A percentile compares a stretch with the other conserved stretches of the same genome.
These are phyloP conservation scores for Teratosphaeria pseudoeucalypti DNA, from an alignment of 2,329 filamentous ascomycete genomes.

Conservation along the genomic window DNA sequence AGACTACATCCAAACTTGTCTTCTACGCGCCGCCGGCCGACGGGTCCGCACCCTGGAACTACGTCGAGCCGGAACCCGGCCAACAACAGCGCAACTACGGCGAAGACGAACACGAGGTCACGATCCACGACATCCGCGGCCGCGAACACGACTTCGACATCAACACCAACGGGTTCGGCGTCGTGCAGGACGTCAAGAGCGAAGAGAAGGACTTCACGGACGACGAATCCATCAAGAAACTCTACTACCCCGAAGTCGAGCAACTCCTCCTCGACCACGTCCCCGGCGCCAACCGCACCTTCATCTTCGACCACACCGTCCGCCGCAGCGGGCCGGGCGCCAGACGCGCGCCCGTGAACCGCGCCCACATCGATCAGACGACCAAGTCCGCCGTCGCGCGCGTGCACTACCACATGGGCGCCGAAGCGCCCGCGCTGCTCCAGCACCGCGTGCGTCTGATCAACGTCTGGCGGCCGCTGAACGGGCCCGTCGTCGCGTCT, in stretches of 20 bases:
- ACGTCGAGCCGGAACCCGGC: conserved; percentile 52
- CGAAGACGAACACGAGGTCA: conserved; percentile 40
- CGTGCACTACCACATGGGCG: conserved; percentile 55
- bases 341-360: conserved; percentile 56
- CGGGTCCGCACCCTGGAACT: conserved; percentile 46
- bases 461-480: conserved; percentile 70
- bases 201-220: conserved; percentile 53
- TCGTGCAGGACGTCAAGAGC: conserved; percentile 47
- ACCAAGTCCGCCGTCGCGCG: conserved; percentile 53
- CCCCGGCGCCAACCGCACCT: conserved; percentile 54
- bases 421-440: conserved; percentile 58
- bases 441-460: conserved; percentile 66
- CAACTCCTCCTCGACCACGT: conserved; percentile 56
- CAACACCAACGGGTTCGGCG: conserved; percentile 65
- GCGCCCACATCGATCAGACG: conserved; percentile 80
- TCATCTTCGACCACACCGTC: conserved; percentile 83
- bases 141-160: conserved; percentile 56
- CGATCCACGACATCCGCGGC: conserved; percentile 64
- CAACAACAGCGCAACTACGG: conserved; percentile 56
- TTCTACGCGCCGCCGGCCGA: conserved; percentile 56
- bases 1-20: conserved; percentile 51
- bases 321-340: conserved; percentile 53
- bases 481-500: conserved; percentile 45
- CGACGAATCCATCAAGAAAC: conserved; percentile 55
- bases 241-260: conserved; percentile 82